Base-by-base conservation (phyloP, 495 filamentous ascomycete species). In the Penicillium pulvis region DNA sequence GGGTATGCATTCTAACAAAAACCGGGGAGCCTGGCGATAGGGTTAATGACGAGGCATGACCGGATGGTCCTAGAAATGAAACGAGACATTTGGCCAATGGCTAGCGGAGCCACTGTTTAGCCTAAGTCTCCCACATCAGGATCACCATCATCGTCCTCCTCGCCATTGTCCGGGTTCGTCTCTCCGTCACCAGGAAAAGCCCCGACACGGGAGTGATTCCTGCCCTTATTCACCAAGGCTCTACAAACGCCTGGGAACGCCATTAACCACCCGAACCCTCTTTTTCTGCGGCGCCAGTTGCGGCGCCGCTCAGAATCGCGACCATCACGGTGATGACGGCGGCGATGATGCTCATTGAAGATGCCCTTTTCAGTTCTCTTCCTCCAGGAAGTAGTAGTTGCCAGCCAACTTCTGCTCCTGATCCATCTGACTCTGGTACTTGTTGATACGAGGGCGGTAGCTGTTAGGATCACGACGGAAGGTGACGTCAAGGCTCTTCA, bases 391-490 rank as follows among this genome's bases (percentile, higher is more conserved):
- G 88, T 94, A 96, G 79, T 89, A 98, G 77, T 97, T 98, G 60
- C 94, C 94, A 62, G 71, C 78, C 65, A 92, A 64, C 84, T 98
- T 98, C 81, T 98, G 94, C 69, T 97, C 94, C 71, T 97, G 92
- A 73, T 98, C 94, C 62, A 97, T 79, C 76, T 98, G 95, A 71
- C 88, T 92, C 72, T 96, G 86, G 65, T 86, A 77, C 84, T 98
- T 98, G 85, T 98, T 98, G 83, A 98, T 98, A 73, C 95, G 90
- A 43, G 95, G 94, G 33, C 94, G 85, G 81, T 85, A 98, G 66
- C 92, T 96, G 76, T 89, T 95, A 58, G 95, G 93, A 71, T 98
- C 95, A 64, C 95, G 91, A 66, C 95, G 90, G 87, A 98, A 98
- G 16, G 94, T 98, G 62, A 98, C 94, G 68, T 98, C 92, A 54